phyloP scores from a whole-genome alignment of 2,329 filamentous ascomycete species.

The Diplodia scrobiculata region DNA sequence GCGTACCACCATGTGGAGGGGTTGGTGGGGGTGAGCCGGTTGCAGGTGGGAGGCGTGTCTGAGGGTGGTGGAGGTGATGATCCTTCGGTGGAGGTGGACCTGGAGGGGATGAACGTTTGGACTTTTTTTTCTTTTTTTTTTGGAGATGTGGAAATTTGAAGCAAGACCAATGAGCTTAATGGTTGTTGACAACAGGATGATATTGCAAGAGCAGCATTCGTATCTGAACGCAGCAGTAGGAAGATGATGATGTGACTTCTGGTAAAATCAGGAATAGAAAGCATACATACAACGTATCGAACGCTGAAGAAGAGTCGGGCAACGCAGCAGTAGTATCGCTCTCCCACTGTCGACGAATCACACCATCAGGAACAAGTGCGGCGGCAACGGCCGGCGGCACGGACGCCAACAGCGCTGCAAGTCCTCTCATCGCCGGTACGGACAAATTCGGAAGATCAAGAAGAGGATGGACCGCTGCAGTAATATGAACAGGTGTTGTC shows the following conservation, averaged over 20 bases:
- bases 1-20: conserved; percentile 20
- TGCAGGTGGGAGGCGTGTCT: not conserved
- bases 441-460: not conserved
- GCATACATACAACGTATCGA: not conserved
- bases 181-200: not conserved
- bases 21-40: conserved; percentile 4
- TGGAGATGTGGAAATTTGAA: too few species aligned
- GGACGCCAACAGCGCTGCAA: not conserved
- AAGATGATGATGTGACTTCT: not conserved
- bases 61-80: not conserved
- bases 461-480: not conserved
- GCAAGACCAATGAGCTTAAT: not conserved
- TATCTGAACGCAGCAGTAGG: not conserved
- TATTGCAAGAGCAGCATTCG: not conserved
- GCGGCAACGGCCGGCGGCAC: not conserved
- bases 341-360: not conserved
- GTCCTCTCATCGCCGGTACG: not conserved
- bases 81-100: not conserved
- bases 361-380: not conserved
- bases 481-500: not conserved
- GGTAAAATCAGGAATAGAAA: not conserved
- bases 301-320: not conserved
- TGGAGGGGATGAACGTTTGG: not conserved
- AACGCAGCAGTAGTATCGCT: not conserved
- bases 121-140: not conserved